Percentiles rank a stretch among this genome's conserved stretches.
These are phyloP conservation scores for Vitis vinifera DNA, from an alignment of 164 flowering plant species.

Conservation along the genomic window DNA sequence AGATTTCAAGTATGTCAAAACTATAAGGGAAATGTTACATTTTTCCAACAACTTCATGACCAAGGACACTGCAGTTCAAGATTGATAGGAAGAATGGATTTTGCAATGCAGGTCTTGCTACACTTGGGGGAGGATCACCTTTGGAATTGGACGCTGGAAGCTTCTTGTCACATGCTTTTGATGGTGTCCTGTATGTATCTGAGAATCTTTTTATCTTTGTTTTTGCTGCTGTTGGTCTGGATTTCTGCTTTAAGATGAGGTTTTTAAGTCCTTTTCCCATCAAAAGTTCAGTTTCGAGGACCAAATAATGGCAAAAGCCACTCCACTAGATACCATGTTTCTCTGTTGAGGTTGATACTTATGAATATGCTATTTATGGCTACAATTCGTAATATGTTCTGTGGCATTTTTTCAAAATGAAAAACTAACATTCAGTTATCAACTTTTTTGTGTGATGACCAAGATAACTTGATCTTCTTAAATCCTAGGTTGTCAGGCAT, in stretches of 20 bases:
- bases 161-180: slow-evolving; percentile 60
- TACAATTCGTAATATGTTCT: too few relatives aligned
- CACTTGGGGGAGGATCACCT: slow-evolving; percentile 58
- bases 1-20: background rate
- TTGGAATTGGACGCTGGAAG: slow-evolving; percentile 55
- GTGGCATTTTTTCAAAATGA: too few relatives aligned
- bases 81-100: background rate
- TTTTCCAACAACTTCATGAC: background rate
- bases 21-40: background rate
- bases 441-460: too few relatives aligned
- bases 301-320: background rate
- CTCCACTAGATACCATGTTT: too few relatives aligned
- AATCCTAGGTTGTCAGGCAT: too few relatives aligned
- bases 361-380: too few relatives aligned
- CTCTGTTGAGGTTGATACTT: too few relatives aligned
- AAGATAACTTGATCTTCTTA: too few relatives aligned
- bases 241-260: slow-evolving; percentile 71
- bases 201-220: slow-evolving; percentile 59
- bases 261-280: slow-evolving; percentile 73
- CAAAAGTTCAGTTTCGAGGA: slow-evolving; percentile 6
- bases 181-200: slow-evolving; percentile 58
- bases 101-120: slow-evolving; percentile 65
- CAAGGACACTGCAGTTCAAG: background rate
- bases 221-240: slow-evolving; percentile 72
- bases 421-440: background rate